Evolutionary conservation across 345 rosid species (phyloP), one percentile per base, ranked within the genome.

Genomic region (Schrenkiella parvula): DNA sequence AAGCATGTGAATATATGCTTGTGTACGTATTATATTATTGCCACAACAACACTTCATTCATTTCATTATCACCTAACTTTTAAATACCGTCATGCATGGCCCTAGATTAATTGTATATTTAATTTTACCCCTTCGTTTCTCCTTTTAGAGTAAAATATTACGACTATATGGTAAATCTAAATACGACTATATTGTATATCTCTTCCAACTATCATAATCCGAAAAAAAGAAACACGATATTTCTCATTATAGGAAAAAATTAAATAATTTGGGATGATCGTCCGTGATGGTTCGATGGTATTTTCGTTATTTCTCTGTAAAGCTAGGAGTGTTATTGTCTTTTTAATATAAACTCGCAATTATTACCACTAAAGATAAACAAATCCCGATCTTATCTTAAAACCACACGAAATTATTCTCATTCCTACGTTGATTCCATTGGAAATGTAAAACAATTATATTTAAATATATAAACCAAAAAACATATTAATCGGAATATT

Each of bases 301-400:
- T 28, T 5, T 10, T 72, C 11, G 64, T 63, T 6, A n/a, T 38
- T 41, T 13, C 10, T 32, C 8, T 2, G 9, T 9, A 63, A 23
- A 21, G 31, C 57, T 7, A 39, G 2, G 56, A 43, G n/a, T 71
- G 12, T 8, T 18, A 52, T 41, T 42, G 57, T 55, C 26, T 1
- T 44, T 47, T 43, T 12, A 0, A 2, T 4, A 25, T 12, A 43
- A 12, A 44, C 42, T 28, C 8, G 6, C 60, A 73, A 65, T 56
- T 55, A 73, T 65, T 65, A 56, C 43, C 8, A 17, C 23, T 2
- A 26, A 46, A 37, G n/a, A 46, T 44, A 65, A 73, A 65, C 59
- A 65, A 71, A 71, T 71, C 62, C 13, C 7, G 3, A 65, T 73
- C 66, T 73, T 73, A 73, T 65, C 78, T 62, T 56, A 25, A 38